phyloP scores from a whole-genome alignment of 2,329 filamentous ascomycete species.

The Lachnellula cervina region DNA sequence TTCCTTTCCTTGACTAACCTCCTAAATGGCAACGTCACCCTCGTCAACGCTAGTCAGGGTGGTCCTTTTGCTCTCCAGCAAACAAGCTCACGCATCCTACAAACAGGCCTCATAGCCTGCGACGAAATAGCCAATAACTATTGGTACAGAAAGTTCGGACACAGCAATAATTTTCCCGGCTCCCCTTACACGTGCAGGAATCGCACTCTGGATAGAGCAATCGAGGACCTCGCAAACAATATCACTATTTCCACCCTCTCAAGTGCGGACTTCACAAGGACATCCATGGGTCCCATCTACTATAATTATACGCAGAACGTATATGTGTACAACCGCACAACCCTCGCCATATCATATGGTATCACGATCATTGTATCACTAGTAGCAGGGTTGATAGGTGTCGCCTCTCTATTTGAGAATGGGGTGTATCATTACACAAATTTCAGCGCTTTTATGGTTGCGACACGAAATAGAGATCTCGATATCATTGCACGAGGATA shows the following conservation, averaged over 20 bases:
- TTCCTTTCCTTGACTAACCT: background rate
- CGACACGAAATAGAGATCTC: conserved; percentile 7
- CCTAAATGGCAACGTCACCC: conserved; percentile 4
- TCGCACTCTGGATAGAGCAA: conserved; percentile 7
- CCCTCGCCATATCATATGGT: background rate
- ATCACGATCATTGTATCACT: background rate
- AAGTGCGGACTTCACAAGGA: background rate
- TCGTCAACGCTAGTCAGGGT: background rate
- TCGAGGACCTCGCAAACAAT: conserved; percentile 22
- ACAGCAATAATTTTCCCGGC: background rate
- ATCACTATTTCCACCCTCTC: conserved; percentile 23
- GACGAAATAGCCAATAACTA: background rate
- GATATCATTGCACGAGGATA: conserved; percentile 7
- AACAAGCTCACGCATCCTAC: background rate
- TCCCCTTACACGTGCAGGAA: conserved; percentile 19
- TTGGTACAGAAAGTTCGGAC: no score
- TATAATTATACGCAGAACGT: background rate
- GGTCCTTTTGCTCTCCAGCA: background rate
- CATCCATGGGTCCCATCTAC: background rate
- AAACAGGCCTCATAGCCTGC: conserved; percentile 1
- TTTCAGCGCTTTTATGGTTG: conserved; percentile 13
- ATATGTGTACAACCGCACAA: background rate
- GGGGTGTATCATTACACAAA: conserved; percentile 10
- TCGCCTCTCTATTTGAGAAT: conserved; percentile 1
- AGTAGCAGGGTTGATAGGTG: background rate